Percentiles rank a stretch among this genome's conserved stretches.
Conservation (phyloP, 2,329 filamentous ascomycete species). For the Coniochaeta sp. region DNA sequence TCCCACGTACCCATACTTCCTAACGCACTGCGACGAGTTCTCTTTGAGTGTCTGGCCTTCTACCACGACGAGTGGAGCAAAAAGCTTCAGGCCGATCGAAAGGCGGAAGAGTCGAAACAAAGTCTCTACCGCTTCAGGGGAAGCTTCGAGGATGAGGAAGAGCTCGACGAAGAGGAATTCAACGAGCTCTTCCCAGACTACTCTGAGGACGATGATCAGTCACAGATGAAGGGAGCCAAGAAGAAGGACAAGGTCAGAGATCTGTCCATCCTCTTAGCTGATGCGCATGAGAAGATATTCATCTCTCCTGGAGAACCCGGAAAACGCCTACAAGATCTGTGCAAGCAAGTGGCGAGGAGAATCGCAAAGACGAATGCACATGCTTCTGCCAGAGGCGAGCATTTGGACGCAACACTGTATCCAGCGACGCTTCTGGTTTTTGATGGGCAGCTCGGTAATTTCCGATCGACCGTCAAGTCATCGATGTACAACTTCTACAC, state of each 20-base stretch:
- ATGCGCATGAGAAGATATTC: constrained; percentile 50
- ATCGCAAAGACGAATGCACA: constrained; percentile 19
- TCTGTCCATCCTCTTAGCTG: constrained; percentile 53
- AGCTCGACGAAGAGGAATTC: constrained; percentile 66
- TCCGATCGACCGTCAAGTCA: constrained; percentile 22
- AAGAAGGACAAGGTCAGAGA: constrained; percentile 35
- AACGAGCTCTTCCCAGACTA: constrained; percentile 75
- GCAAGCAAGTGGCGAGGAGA: constrained; percentile 33
- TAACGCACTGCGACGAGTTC: constrained; percentile 35
- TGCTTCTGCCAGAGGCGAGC: constrained; percentile 18
- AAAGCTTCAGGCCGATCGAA: constrained; percentile 68
- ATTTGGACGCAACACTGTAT: constrained; percentile 48
- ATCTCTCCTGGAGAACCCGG: constrained; percentile 30
- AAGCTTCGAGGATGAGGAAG: constrained; percentile 67
- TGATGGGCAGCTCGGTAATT: constrained; percentile 43
- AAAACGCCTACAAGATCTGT: constrained; percentile 35
- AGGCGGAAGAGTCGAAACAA: constrained; percentile 62
- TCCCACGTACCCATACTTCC: constrained; percentile 22
- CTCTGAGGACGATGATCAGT: constrained; percentile 39
- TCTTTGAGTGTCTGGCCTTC: constrained; percentile 61
- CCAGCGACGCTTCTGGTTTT: constrained; percentile 59
- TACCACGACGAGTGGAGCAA: constrained; percentile 78
- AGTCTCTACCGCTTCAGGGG: constrained; percentile 82
- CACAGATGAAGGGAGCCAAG: constrained; percentile 19
- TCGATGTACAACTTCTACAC: constrained; percentile 79